phyloP scores from a whole-genome alignment of 495 filamentous ascomycete species.

The Pyrenula aspistea region DNA sequence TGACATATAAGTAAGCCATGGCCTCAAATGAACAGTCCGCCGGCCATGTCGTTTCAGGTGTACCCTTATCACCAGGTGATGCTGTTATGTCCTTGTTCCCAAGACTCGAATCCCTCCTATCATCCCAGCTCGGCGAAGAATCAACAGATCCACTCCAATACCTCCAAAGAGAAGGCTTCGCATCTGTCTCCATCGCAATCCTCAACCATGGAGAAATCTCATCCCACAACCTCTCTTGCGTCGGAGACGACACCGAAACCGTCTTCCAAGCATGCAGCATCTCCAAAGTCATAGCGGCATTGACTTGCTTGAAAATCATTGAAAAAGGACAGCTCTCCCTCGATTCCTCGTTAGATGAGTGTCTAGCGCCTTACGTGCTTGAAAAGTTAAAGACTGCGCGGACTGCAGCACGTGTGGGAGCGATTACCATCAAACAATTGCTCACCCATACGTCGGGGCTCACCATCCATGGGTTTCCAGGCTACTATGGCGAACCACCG shows the following conservation, averaged over 20 bases:
- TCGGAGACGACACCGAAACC: conserved; percentile 8
- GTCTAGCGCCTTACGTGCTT: not conserved
- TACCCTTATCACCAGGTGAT: not conserved
- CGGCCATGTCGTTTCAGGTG: not conserved
- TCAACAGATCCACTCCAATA: not conserved
- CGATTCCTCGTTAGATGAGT: conserved; percentile 2
- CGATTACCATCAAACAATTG: conserved; percentile 12
- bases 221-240: conserved; percentile 1
- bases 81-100: not conserved
- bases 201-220: conserved; percentile 2
- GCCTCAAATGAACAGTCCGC: not conserved
- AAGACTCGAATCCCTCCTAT: not conserved
- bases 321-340: conserved; percentile 4
- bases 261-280: conserved; percentile 14
- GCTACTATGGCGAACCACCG: conserved; percentile 8
- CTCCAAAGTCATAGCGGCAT: conserved; percentile 11
- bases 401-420: conserved; percentile 1
- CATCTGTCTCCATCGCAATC: conserved; percentile 8
- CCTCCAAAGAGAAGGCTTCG: conserved; percentile 2
- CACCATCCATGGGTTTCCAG: conserved; percentile 8
- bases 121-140: not conserved
- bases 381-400: conserved; percentile 2
- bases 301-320: conserved; percentile 7
- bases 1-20: not conserved
- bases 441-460: conserved; percentile 14